Evolutionary conservation across 2,329 filamentous ascomycete genomes (phyloP), one percentile per base, ranked within the genome.

Genomic region (Leptographium flavum): DNA sequence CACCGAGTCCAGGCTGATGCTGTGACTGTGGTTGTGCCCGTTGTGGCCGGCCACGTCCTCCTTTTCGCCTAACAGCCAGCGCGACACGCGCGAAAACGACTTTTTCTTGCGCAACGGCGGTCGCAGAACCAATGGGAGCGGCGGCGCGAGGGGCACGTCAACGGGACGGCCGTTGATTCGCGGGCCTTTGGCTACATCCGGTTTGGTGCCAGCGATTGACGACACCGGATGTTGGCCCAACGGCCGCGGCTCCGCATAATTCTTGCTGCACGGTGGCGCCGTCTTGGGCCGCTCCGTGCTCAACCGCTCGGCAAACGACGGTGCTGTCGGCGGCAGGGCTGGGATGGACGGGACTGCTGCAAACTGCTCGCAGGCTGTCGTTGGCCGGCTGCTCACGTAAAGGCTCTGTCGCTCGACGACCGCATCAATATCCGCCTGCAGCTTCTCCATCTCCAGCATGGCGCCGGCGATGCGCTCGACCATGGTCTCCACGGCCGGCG

Each of bases 101-200:
- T 80, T 81, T 65, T 79, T 81, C 64, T 80, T 80, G 47, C 76
- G 65, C 49, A 80, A 56, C 2, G 74, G 73, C 8, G 74, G 75
- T n/a, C 71, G 70, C 46, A 77, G 64, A 15, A 76, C 69, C 22
- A 79, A 65, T 0, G 75, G 74, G 5, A 78, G 60, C 2, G 76
- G 75, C 1, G 74, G 75, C 3, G 73, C 70, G 1, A 71, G 64
- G 2, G 65, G 60, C 7, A 61, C 57, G 5, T 64, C 60, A 21
- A 65, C 56, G 11, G 58, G 46, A 23, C 51, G 50, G 43, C 53
- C 51, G 49, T 48, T 50, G 47, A 51, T 51, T 47, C 47, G 53
- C 28, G 48, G 42, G 25, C 42, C 47, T 1, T n/a, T 32, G 31
- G 32, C 45, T n/a, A 19, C 42, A 28, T 21, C 35, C 27, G 33